Conservation (phyloP, 2,329 filamentous ascomycete species). For the Celoporthe dispersa region DNA sequence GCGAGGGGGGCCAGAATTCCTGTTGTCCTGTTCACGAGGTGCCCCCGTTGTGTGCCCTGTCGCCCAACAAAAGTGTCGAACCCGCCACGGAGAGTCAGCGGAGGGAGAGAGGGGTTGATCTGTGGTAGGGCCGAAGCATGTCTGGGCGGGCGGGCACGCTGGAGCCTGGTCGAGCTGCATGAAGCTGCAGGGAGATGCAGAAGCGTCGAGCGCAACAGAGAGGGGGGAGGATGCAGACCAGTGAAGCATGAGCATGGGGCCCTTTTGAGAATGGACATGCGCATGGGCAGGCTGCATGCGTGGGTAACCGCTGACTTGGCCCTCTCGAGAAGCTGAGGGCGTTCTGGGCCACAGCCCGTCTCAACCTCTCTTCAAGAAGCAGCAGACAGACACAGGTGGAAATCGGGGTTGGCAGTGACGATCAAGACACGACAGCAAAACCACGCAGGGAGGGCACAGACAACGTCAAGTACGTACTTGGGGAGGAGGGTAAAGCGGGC, state of each 20-base stretch:
- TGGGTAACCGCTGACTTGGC: background rate
- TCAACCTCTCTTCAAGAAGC: background rate
- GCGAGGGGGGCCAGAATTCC: background rate
- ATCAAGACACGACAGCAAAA: background rate
- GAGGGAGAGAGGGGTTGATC: background rate
- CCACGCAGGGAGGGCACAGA: background rate
- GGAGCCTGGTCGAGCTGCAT: background rate
- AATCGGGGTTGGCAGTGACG: background rate
- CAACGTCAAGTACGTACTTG: no score
- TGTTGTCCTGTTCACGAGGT: background rate
- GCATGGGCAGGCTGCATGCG: background rate
- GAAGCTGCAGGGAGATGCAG: constrained; percentile 7
- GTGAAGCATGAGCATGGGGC: constrained; percentile 1
- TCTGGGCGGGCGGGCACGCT: background rate
- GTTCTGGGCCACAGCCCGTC: background rate
- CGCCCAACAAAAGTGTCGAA: background rate
- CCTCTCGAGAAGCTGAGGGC: background rate
- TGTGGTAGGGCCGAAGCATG: background rate
- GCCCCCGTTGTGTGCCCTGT: background rate
- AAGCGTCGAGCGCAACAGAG: background rate
- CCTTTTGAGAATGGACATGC: background rate
- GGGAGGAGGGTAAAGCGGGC: background rate
- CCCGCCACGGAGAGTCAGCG: background rate
- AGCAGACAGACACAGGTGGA: background rate
- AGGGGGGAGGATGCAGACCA: background rate